Evolutionary conservation across 2,329 filamentous ascomycete species (phyloP).

Genomic region (Endothia cerciana): DNA sequence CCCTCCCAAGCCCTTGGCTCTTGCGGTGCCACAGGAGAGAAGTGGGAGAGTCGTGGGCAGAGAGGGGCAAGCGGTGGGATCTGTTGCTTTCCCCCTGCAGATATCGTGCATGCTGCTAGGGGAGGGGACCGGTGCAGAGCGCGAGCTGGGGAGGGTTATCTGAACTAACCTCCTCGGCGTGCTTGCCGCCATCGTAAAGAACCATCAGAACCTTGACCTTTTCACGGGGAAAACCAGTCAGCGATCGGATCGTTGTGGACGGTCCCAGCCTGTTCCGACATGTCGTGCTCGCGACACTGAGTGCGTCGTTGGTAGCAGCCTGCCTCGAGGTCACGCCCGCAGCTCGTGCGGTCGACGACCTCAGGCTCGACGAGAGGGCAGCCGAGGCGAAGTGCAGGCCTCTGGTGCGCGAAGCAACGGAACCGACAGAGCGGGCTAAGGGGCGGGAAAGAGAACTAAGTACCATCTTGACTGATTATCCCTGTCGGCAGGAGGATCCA

Average conservation of each 20-base stretch:
- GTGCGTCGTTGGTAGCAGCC: slow-evolving; percentile 20
- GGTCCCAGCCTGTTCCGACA: slow-evolving; percentile 29
- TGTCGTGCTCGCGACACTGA: slow-evolving; percentile 13
- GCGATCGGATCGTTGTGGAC: slow-evolving; percentile 61
- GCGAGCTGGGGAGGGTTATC: not conserved
- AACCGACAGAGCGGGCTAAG: slow-evolving; percentile 31
- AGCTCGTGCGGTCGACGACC: slow-evolving; percentile 18
- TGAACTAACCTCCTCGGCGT: slow-evolving; percentile 77
- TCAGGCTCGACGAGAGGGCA: slow-evolving; percentile 26
- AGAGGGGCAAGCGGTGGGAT: not conserved
- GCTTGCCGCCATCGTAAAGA: slow-evolving; percentile 88
- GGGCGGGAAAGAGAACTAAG: slow-evolving; percentile 30
- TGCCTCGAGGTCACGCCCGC: slow-evolving; percentile 27
- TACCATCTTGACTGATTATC: slow-evolving; percentile 33
- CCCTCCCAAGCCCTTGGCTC: no score
- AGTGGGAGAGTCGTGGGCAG: slow-evolving; percentile 18
- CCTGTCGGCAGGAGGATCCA: not conserved
- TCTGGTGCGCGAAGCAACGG: slow-evolving; percentile 30
- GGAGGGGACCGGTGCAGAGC: no score
- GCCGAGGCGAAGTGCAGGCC: slow-evolving; percentile 30
- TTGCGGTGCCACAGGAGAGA: no score
- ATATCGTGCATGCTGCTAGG: slow-evolving; percentile 1
- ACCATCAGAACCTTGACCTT: slow-evolving; percentile 96
- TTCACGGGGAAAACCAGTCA: slow-evolving; percentile 50
- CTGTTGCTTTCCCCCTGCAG: not conserved